phyloP scores from a whole-genome alignment of 352 stramenopile genomes.

The Lagenidium giganteum region DNA sequence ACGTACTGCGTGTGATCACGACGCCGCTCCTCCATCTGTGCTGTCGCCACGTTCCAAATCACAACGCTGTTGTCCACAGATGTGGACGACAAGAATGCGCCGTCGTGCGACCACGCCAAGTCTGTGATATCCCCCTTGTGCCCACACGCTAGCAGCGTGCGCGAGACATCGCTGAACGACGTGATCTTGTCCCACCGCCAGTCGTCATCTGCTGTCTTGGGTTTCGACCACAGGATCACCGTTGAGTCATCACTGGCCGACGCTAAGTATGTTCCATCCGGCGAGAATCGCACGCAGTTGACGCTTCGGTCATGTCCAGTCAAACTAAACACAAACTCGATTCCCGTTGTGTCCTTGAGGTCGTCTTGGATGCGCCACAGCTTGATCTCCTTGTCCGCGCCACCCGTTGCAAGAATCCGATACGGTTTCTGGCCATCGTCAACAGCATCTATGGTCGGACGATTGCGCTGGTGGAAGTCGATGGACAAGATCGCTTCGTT shows the following conservation, averaged over 20 bases:
- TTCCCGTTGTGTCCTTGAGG: constrained; percentile 24
- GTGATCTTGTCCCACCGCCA: constrained; percentile 77
- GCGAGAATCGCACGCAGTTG: constrained; percentile 91
- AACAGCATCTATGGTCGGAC: no score
- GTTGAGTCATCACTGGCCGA: constrained; percentile 88
- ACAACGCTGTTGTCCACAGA: constrained; percentile 91
- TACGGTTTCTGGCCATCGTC: no score
- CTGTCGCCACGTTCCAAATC: constrained; percentile 83
- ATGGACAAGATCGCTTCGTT: constrained; percentile 85
- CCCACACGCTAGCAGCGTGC: constrained; percentile 66
- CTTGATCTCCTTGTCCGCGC: constrained; percentile 88
- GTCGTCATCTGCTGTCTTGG: constrained; percentile 59
- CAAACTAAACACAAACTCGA: constrained; percentile 82
- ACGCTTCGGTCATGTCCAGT: constrained; percentile 86
- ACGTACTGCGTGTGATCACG: constrained; percentile 96
- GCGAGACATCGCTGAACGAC: constrained; percentile 76
- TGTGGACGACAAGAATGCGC: constrained; percentile 85
- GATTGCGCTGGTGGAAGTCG: constrained; percentile 51
- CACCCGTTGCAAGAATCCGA: constrained; percentile 77
- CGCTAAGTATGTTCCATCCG: constrained; percentile 76
- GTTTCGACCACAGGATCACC: constrained; percentile 81
- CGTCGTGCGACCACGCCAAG: constrained; percentile 90
- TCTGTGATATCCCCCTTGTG: constrained; percentile 91
- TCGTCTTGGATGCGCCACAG: constrained; percentile 61
- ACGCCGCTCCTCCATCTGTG: constrained; percentile 73